Base-by-base conservation (phyloP, 768 basidiomycete species). In the Auricularia sp. region DNA sequence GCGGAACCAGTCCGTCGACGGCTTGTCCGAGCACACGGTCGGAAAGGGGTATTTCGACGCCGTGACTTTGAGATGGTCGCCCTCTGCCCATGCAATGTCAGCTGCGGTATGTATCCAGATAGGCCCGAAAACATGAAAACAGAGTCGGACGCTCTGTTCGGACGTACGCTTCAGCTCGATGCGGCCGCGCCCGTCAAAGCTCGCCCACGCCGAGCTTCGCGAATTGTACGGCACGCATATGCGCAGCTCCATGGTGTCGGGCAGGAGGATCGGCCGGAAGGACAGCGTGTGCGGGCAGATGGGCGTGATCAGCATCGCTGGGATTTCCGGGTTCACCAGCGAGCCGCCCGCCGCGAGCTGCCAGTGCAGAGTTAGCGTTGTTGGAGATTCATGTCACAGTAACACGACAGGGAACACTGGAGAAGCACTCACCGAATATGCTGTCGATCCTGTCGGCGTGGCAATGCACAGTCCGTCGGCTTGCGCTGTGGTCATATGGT, bases 151-250 rank as follows among this genome's bases (percentile, higher is more conserved):
- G 43, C 21, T 54, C 18, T n/a, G 18, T 35, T 8, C 51, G 34
- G 14, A 80, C 92, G 72, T 71, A 96, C 96, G 97, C 76, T 91
- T 91, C 29, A 98, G 79, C 76, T 99, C 97, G 12, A 99, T 90
- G 39, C 97, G 84, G 1, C 97, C 97, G 56, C 97, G 86, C 29
- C 97, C 97, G 71, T 99, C 97, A 73, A 99, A 99, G 23, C 93
- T 95, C 7, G 91, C 97, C 97, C 97, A 99, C 7, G 97, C 97
- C 0, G 96, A 98, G 71, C 93, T 96, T 56, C 97, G 81, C 23
- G 94, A 97, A 75, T 98, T 98, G 79, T 93, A 98, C 8, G 97
- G 97, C n/a, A 99, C 97, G 70, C 96, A 98, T 39, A 99, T 92
- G 3, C 97, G 87, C 44, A 99, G 81, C 71, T 98, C 96, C 93